Percentiles rank a stretch among this genome's conserved stretches.
phyloP scores from a whole-genome alignment of 208 protist species.

The Angomonas ambiguus region DNA sequence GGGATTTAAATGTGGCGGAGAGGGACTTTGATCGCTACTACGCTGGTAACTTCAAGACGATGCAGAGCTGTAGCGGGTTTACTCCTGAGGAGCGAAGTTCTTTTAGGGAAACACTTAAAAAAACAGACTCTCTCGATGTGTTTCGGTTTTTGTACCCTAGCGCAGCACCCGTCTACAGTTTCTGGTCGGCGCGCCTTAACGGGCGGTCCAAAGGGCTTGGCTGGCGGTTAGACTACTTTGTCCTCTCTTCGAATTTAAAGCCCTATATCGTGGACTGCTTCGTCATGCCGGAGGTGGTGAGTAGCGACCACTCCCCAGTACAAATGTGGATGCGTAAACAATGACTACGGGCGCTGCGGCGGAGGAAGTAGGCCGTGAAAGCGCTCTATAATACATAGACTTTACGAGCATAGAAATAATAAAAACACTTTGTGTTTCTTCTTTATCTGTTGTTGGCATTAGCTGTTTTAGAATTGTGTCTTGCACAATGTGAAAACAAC shows the following conservation, averaged over 20 bases:
- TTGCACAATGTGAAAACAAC: background rate
- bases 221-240: conserved; percentile 94
- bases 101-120: conserved; percentile 61
- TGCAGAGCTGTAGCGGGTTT: conserved; percentile 91
- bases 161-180: conserved; percentile 76
- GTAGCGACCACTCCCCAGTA: conserved; percentile 88
- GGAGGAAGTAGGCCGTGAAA: background rate
- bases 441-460: background rate
- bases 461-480: background rate
- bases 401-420: background rate
- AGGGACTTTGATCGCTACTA: conserved; percentile 91
- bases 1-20: conserved; percentile 94
- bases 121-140: conserved; percentile 62
- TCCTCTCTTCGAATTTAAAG: conserved; percentile 63
- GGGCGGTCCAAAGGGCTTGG: conserved; percentile 61
- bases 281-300: conserved; percentile 70
- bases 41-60: conserved; percentile 75
- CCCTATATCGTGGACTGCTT: conserved; percentile 74
- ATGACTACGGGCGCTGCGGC: conserved; percentile 37
- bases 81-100: conserved; percentile 85
- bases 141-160: conserved; percentile 86
- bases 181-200: conserved; percentile 78
- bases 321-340: conserved; percentile 75
- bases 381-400: background rate
- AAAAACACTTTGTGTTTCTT: background rate